Evolutionary conservation across 176 grass and related monocot species (phyloP).

Genomic region (Paspalum vaginatum): DNA sequence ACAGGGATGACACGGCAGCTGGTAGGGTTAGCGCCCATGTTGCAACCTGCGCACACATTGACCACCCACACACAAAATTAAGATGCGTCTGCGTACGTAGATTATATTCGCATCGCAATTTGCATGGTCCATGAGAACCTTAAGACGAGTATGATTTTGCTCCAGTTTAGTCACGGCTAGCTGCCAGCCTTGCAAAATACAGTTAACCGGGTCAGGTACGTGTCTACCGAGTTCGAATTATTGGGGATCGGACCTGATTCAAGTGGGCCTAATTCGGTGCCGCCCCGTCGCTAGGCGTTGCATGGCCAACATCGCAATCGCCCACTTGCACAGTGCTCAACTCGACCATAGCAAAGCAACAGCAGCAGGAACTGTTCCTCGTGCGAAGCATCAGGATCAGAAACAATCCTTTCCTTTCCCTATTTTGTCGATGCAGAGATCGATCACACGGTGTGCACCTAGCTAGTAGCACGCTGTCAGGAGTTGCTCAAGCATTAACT

Average conservation of each 20-base stretch:
- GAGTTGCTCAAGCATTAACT: background rate
- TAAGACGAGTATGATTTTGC: background rate
- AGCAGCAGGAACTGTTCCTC: background rate
- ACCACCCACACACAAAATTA: no score
- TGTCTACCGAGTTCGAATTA: slow-evolving; percentile 23
- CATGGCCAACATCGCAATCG: background rate
- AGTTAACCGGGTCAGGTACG: slow-evolving; percentile 7
- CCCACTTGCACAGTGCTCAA: background rate
- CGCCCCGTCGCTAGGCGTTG: slow-evolving; percentile 15
- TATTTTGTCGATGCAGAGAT: background rate
- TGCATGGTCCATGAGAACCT: background rate
- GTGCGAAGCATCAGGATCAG: background rate
- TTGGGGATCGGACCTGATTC: slow-evolving; percentile 34
- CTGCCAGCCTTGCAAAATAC: background rate
- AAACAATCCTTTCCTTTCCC: background rate
- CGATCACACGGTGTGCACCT: background rate
- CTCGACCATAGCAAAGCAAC: background rate
- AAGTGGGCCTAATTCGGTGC: slow-evolving; percentile 6
- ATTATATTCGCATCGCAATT: background rate
- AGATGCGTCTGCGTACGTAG: background rate
- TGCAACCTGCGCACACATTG: background rate
- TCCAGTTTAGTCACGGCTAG: background rate
- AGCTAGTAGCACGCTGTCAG: background rate
- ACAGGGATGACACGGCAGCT: slow-evolving; percentile 12
- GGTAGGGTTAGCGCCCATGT: slow-evolving; percentile 1